Percentiles rank a stretch among this genome's conserved stretches.
phyloP scores from a whole-genome alignment of 352 stramenopile species.

The Nothophytophthora sp. region DNA sequence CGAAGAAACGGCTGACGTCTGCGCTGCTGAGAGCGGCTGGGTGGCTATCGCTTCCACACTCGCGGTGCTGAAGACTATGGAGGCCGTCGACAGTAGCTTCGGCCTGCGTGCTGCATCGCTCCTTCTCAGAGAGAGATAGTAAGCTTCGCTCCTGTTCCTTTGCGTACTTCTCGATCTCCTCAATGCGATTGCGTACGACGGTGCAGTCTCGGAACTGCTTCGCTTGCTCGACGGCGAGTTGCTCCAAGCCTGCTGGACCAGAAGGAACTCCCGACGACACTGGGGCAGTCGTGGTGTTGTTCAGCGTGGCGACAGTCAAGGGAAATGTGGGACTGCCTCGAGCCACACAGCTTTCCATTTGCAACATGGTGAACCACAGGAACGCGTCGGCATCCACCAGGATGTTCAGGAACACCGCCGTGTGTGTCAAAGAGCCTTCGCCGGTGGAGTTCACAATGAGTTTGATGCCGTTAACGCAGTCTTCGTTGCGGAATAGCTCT shows the following conservation, averaged over 20 bases:
- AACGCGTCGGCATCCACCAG: constrained; percentile 46
- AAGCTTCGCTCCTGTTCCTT: constrained; percentile 17
- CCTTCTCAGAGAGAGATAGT: constrained; percentile 5
- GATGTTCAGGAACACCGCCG: constrained; percentile 48
- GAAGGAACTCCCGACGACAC: constrained; percentile 12
- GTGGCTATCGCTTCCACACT: neutral
- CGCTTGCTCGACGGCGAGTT: constrained; percentile 17
- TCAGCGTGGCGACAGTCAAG: constrained; percentile 22
- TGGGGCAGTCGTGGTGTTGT: constrained; percentile 15
- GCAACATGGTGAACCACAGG: constrained; percentile 55
- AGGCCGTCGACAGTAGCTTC: neutral
- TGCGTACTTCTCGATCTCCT: constrained; percentile 46
- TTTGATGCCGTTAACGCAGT: constrained; percentile 52
- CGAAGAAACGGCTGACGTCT: constrained; percentile 40
- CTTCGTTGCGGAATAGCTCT: constrained; percentile 44
- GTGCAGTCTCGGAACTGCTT: constrained; percentile 37
- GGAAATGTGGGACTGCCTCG: constrained; percentile 45
- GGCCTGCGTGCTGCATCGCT: constrained; percentile 8
- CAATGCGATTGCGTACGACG: constrained; percentile 29
- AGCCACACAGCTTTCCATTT: constrained; percentile 50
- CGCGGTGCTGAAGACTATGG: neutral
- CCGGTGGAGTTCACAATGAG: constrained; percentile 19
- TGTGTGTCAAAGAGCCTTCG: constrained; percentile 1
- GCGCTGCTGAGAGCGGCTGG: constrained; percentile 5
- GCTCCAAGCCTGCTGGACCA: constrained; percentile 39